Conservation (phyloP, 768 basidiomycete species). For the Pleurotus citrinopileatus region DNA sequence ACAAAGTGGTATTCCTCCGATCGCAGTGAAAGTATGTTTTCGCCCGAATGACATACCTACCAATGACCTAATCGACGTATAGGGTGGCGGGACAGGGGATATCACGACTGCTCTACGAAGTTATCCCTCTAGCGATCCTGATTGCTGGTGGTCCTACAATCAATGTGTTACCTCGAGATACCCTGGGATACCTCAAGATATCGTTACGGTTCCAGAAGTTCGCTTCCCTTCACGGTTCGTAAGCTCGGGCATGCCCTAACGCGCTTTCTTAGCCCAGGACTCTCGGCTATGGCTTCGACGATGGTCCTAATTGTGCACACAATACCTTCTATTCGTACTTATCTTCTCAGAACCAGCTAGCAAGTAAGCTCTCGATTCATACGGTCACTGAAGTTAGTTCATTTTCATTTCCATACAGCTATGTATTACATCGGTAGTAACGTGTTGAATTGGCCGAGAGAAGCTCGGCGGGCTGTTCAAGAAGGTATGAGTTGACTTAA, state of each 20-base stretch:
- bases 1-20: constrained; percentile 41
- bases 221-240: not conserved
- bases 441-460: constrained; percentile 51
- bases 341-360: constrained; percentile 50
- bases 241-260: not conserved
- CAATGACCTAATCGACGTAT: not conserved
- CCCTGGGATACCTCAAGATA: constrained; percentile 39
- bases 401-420: constrained; percentile 35
- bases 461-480: constrained; percentile 47
- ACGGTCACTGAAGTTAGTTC: not conserved
- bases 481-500: constrained; percentile 36
- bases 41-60: not conserved
- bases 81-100: constrained; percentile 24
- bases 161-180: constrained; percentile 49
- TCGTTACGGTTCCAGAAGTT: constrained; percentile 46
- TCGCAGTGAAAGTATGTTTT: constrained; percentile 36
- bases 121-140: constrained; percentile 40
- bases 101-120: constrained; percentile 25
- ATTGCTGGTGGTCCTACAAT: constrained; percentile 50
- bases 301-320: constrained; percentile 65
- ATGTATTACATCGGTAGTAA: constrained; percentile 66
- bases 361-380: constrained; percentile 39
- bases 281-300: constrained; percentile 61
- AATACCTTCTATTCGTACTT: constrained; percentile 62
- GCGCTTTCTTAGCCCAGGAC: constrained; percentile 40